These are phyloP conservation scores for Spathaspora hagerdaliae DNA, from an alignment of 805 yeast species.

Conservation along the genomic window DNA sequence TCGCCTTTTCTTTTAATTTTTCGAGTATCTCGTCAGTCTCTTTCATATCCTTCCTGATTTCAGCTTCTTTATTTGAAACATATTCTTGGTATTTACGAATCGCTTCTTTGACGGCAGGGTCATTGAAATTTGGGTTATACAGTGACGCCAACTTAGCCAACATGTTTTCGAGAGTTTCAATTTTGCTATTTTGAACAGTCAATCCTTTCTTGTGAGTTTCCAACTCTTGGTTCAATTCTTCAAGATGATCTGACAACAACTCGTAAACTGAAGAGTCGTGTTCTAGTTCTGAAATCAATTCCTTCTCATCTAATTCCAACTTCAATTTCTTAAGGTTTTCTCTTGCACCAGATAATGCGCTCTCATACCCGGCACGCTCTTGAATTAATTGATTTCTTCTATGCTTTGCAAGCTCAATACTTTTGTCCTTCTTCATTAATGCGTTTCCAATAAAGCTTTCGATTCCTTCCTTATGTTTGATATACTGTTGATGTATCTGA, in stretches of 20 bases:
- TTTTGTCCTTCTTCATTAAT: conserved; percentile 23
- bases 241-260: conserved; percentile 13
- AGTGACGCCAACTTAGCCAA: conserved; percentile 46
- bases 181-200: conserved; percentile 12
- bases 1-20: conserved; percentile 16
- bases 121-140: conserved; percentile 85
- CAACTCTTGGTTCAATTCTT: conserved; percentile 6
- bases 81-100: conserved; percentile 52
- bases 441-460: conserved; percentile 18
- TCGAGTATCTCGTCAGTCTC: conserved; percentile 14
- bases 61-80: conserved; percentile 33
- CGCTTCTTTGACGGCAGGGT: conserved; percentile 76
- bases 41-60: not conserved
- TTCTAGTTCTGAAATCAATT: conserved; percentile 2
- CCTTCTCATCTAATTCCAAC: conserved; percentile 3
- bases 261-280: conserved; percentile 12
- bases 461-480: conserved; percentile 7
- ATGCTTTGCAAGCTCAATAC: conserved; percentile 16
- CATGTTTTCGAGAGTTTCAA: conserved; percentile 40
- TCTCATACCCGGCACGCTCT: conserved; percentile 5
- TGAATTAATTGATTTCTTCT: conserved; percentile 12
- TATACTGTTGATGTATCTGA: conserved; percentile 42
- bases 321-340: conserved; percentile 1
- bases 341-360: not conserved
- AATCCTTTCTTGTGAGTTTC: conserved; percentile 8